Conservation (phyloP, 1,284 basidiomycete species). For the Takashimella tepidaria region DNA sequence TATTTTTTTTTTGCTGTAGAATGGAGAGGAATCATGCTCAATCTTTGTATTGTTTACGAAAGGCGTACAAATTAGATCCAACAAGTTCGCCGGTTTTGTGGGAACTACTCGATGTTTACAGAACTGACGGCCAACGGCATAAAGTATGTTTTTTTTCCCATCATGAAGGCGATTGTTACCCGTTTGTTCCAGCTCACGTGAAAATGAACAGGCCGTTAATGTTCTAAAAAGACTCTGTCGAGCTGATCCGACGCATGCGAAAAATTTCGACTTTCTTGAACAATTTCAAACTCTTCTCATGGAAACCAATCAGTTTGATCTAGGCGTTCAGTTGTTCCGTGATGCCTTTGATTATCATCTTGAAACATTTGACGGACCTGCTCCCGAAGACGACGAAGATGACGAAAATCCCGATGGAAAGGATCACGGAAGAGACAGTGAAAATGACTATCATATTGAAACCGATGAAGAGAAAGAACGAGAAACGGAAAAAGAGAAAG, state of each 20-base stretch:
- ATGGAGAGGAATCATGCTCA: slow-evolving; percentile 70
- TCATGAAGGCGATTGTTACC: no score
- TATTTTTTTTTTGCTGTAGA: slow-evolving; percentile 51
- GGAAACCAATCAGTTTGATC: slow-evolving; percentile 60
- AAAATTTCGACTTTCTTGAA: slow-evolving; percentile 72
- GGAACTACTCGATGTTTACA: slow-evolving; percentile 80
- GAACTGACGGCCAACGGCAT: slow-evolving; percentile 64
- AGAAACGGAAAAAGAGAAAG: no score
- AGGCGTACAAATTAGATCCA: slow-evolving; percentile 73
- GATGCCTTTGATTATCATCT: slow-evolving; percentile 58
- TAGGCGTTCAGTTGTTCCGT: slow-evolving; percentile 63
- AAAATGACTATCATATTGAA: no score
- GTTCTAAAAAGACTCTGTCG: slow-evolving; percentile 67
- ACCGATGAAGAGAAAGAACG: no score
- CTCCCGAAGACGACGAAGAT: slow-evolving; percentile 21
- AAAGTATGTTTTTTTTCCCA: slow-evolving; percentile 54
- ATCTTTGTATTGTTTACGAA: slow-evolving; percentile 85
- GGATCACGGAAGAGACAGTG: no score
- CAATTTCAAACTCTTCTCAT: slow-evolving; percentile 75
- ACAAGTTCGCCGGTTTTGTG: slow-evolving; percentile 79
- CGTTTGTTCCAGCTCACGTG: no score
- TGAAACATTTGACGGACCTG: slow-evolving; percentile 23
- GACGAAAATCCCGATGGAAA: slow-evolving; percentile 3
- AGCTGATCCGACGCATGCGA: slow-evolving; percentile 59
- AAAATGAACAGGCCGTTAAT: slow-evolving; percentile 64